Evolutionary conservation across 345 rosid genomes (phyloP).

Genomic region (Mercurialis annua): DNA sequence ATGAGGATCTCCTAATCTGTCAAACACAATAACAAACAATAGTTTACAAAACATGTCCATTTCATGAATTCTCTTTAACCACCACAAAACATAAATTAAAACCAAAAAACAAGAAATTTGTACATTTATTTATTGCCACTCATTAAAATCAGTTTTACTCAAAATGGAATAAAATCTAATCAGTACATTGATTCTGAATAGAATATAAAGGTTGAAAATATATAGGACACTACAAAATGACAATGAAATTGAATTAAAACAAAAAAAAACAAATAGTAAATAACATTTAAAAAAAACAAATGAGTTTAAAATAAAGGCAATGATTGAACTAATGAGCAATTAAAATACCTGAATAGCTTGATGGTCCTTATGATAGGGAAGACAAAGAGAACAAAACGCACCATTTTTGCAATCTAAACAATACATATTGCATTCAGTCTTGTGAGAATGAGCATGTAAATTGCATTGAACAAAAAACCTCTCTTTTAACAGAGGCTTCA

Average conservation of each 20-base stretch:
- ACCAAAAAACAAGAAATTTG: background rate
- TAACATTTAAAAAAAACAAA: background rate
- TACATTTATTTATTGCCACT: background rate
- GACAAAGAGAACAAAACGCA: conserved; percentile 55
- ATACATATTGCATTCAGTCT: conserved; percentile 64
- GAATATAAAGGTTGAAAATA: background rate
- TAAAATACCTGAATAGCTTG: conserved; percentile 46
- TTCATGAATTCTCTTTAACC: background rate
- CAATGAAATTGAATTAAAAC: no score
- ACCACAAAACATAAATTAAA: conserved; percentile 1
- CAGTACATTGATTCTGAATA: background rate
- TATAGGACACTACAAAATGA: no score
- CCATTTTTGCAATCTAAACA: conserved; percentile 61
- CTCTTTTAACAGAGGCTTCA: conserved; percentile 47
- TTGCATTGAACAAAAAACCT: conserved; percentile 57
- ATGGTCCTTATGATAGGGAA: conserved; percentile 50
- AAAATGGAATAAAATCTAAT: background rate
- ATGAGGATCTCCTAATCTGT: conserved; percentile 71
- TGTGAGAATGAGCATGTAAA: conserved; percentile 53
- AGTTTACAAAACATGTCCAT: background rate
- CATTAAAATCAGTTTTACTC: background rate
- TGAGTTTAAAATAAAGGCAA: background rate
- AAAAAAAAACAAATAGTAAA: no score
- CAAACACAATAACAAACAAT: background rate
- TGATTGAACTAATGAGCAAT: background rate